phyloP scores from a whole-genome alignment of 768 basidiomycete genomes.

The Termitomyces heimii region DNA sequence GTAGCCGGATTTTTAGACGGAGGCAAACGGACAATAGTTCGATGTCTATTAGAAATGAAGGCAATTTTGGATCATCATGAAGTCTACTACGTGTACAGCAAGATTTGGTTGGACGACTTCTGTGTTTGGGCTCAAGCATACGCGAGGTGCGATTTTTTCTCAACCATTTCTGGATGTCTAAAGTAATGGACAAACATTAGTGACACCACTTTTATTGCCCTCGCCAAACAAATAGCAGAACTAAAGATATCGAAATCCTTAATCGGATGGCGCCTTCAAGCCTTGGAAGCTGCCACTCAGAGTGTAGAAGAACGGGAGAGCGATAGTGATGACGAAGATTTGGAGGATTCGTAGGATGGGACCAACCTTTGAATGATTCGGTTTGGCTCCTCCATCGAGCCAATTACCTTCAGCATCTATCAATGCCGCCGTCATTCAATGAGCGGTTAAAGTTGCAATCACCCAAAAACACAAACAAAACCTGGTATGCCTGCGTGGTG shows the following conservation, averaged over 20 bases:
- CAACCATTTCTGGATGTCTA: not conserved
- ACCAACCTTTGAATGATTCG: slow-evolving; percentile 1
- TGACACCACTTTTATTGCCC: slow-evolving; percentile 43
- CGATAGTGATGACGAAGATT: slow-evolving; percentile 72
- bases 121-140: slow-evolving; percentile 72
- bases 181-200: slow-evolving; percentile 28
- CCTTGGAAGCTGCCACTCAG: slow-evolving; percentile 52
- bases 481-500: not conserved
- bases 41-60: slow-evolving; percentile 70
- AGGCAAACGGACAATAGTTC: slow-evolving; percentile 58
- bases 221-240: slow-evolving; percentile 37
- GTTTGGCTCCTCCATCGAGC: not conserved
- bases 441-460: not conserved
- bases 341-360: slow-evolving; percentile 13
- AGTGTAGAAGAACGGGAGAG: slow-evolving; percentile 29
- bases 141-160: slow-evolving; percentile 49
- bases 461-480: not conserved
- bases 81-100: slow-evolving; percentile 84
- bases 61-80: slow-evolving; percentile 74
- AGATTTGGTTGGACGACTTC: slow-evolving; percentile 83
- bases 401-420: not conserved
- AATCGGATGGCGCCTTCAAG: slow-evolving; percentile 69
- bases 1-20: slow-evolving; percentile 48
- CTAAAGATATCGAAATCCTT: slow-evolving; percentile 42
- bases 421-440: not conserved